phyloP scores from a whole-genome alignment of 2,329 filamentous ascomycete genomes.

The Elsinoe batatas region DNA sequence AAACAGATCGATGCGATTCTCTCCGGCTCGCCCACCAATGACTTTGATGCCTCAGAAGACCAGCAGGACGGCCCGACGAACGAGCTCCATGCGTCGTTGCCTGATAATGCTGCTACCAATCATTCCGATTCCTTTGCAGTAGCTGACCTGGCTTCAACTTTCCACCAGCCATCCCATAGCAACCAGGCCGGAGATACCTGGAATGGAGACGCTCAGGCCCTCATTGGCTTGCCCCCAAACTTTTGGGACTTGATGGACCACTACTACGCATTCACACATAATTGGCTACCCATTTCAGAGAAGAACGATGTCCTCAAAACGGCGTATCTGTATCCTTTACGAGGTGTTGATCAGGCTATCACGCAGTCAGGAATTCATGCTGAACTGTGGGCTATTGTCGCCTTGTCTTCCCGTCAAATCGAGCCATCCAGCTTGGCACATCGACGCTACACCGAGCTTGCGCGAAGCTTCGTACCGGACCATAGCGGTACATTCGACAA shows the following conservation, averaged over 20 bases:
- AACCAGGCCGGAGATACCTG: neutral
- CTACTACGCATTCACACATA: conserved; percentile 66
- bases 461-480: conserved; percentile 24
- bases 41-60: neutral
- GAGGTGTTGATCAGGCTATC: conserved; percentile 17
- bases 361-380: conserved; percentile 33
- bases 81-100: neutral
- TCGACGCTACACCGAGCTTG: neutral
- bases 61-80: neutral
- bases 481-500: conserved; percentile 27
- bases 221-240: conserved; percentile 37
- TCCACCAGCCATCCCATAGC: neutral
- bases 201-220: too few relatives aligned
- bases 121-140: too few relatives aligned
- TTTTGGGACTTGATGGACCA: conserved; percentile 57
- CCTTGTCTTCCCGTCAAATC: conserved; percentile 25
- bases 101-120: neutral
- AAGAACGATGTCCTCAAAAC: conserved; percentile 52
- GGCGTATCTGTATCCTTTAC: conserved; percentile 45
- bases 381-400: conserved; percentile 38
- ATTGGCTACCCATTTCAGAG: conserved; percentile 65
- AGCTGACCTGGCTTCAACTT: too few relatives aligned
- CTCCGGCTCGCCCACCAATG: conserved; percentile 31
- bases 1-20: conserved; percentile 54
- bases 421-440: neutral